A percentile compares a stretch with the other conserved stretches of the same genome.
Evolutionary conservation across 495 filamentous ascomycete genomes (phyloP).

Genomic region (Neurospora sp.): DNA sequence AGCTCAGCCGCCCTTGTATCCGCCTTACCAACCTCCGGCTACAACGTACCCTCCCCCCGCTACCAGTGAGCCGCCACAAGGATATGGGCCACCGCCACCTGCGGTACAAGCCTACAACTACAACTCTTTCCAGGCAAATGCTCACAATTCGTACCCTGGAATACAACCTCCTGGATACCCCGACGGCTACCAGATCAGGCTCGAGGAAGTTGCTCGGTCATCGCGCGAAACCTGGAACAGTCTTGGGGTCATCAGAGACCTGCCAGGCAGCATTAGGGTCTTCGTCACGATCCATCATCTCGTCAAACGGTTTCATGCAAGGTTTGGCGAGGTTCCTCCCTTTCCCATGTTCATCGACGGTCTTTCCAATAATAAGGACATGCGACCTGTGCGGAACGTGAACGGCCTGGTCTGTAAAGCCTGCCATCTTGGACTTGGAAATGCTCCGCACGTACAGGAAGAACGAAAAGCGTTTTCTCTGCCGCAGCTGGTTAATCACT

Average conservation of each 20-base stretch:
- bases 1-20: conserved; percentile 15
- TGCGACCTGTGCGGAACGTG: conserved; percentile 57
- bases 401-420: conserved; percentile 55
- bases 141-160: conserved; percentile 6
- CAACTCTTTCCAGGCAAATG: conserved; percentile 13
- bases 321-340: conserved; percentile 45
- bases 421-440: conserved; percentile 35
- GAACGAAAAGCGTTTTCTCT: conserved; percentile 48
- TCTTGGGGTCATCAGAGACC: conserved; percentile 49
- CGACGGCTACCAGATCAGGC: conserved; percentile 37
- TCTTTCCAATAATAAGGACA: conserved; percentile 51
- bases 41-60: conserved; percentile 13
- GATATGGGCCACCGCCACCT: conserved; percentile 12
- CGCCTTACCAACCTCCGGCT: conserved; percentile 10
- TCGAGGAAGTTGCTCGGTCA: conserved; percentile 48
- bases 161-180: conserved; percentile 12
- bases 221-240: conserved; percentile 54
- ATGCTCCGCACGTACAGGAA: conserved; percentile 21
- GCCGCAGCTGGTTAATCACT: conserved; percentile 56
- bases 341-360: conserved; percentile 57
- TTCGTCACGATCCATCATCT: conserved; percentile 55
- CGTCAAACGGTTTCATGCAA: conserved; percentile 39
- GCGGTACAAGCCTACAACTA: conserved; percentile 19
- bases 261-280: conserved; percentile 52
- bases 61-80: conserved; percentile 9